Percentiles rank a stretch among this genome's conserved stretches.
phyloP scores from a whole-genome alignment of 2,329 filamentous ascomycete species.

The Fusarium nanum region DNA sequence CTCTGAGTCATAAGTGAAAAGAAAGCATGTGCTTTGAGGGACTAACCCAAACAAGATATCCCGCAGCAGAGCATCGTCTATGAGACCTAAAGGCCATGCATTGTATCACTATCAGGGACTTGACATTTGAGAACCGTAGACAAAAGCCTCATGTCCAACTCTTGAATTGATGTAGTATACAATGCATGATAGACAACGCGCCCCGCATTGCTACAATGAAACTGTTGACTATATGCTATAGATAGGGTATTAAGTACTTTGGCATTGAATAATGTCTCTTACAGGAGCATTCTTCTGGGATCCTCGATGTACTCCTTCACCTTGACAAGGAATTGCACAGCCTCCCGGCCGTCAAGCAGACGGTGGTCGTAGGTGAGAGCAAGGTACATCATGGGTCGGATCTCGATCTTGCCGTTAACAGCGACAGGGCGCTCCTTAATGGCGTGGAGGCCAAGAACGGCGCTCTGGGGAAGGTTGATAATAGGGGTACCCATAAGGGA shows the following conservation, averaged over 20 bases:
- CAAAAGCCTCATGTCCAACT: background rate
- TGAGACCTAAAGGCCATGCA: background rate
- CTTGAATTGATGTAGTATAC: conserved; percentile 7
- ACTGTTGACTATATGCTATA: conserved; percentile 23
- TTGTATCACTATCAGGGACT: background rate
- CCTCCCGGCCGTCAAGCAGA: conserved; percentile 92
- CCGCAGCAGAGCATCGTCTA: background rate
- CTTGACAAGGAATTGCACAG: conserved; percentile 95
- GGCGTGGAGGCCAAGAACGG: conserved; percentile 91
- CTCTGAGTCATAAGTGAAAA: background rate
- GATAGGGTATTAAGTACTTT: conserved; percentile 33
- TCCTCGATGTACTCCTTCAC: conserved; percentile 99
- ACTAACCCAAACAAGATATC: background rate
- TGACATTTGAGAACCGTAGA: background rate
- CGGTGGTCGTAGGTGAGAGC: conserved; percentile 98
- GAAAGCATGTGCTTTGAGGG: background rate
- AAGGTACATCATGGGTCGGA: conserved; percentile 99
- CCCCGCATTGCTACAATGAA: background rate
- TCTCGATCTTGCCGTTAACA: conserved; percentile 93
- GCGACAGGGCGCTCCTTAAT: conserved; percentile 95
- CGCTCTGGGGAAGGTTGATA: conserved; percentile 95
- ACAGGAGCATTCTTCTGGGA: conserved; percentile 88
- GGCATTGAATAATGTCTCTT: conserved; percentile 33
- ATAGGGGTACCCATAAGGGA: conserved; percentile 98
- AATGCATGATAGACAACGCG: conserved; percentile 24